Evolutionary conservation across 106 monocot species (phyloP), one percentile per base, ranked within the genome.

Genomic region (Dendrobium nobile): DNA sequence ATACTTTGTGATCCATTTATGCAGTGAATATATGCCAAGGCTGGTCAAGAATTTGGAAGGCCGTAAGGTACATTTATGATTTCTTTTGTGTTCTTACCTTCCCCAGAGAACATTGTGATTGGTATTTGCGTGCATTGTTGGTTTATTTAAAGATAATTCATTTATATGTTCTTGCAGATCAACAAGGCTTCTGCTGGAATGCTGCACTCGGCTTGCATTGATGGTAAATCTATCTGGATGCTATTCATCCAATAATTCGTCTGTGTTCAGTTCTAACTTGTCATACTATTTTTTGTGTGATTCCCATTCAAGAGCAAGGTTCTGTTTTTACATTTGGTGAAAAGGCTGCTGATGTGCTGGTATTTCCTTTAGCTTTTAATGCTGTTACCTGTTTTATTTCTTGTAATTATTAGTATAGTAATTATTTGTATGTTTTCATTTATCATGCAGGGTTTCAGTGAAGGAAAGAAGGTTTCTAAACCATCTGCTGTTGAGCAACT

Each of bases 1-100:
- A 80, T 88, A 80, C 77, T 80, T 88, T 89, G 91, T 85, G 81
- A 84, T 89, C 79, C 78, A 77, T 91, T 93, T 90, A 81, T 93
- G 95, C 95, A 99, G 98, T 95, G 98, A 99, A 99, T 95, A 89
- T 87, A 90, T 88, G 27, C 95, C 98, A 86, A 92, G 98, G 81
- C 81, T 95, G 81, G 93, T 99, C 88, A 93, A 93, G 81, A 84
- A 88, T 55, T 87, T 99, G 82, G 92, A 93, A 87, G 88, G 88
- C 33, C 22, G 88, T 47, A 93, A 91, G 93, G 99, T 99, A 88
- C 54, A 75, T 64, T 41, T 77, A 84, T 64, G 31, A 68, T 26
- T 81, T 81, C 24, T 42, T 6, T 40, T 72, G 48, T 78, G 10
- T 56, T 79, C 31, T 54, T 74, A 13, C 40, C 17, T 5, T 7